Percentiles rank a stretch among this genome's conserved stretches.
These are phyloP conservation scores for Tulasnella sp. DNA, from an alignment of 768 basidiomycete genomes.

Conservation along the genomic window DNA sequence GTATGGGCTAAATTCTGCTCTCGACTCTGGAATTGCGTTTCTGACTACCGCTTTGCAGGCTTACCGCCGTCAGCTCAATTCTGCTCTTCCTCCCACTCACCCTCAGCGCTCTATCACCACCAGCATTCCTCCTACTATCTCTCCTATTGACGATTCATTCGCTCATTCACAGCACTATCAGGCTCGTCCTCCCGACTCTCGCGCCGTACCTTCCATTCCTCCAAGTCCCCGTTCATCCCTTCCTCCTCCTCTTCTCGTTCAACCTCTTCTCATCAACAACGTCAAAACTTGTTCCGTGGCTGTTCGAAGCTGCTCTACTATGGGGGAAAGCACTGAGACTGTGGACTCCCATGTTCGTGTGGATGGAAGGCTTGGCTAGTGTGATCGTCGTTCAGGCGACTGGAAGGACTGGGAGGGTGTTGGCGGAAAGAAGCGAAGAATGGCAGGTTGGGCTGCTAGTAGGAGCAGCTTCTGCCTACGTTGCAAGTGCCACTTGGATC, in stretches of 20 bases:
- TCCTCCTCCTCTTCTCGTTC: conserved; percentile 79
- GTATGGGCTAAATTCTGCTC: background rate
- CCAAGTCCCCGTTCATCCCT: conserved; percentile 80
- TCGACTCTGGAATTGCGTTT: background rate
- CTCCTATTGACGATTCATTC: conserved; percentile 56
- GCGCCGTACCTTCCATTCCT: conserved; percentile 55
- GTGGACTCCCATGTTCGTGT: conserved; percentile 69
- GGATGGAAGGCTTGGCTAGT: conserved; percentile 77
- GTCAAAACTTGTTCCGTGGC: background rate
- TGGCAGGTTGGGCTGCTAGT: conserved; percentile 74
- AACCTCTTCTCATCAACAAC: conserved; percentile 65
- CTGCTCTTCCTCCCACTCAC: conserved; percentile 78
- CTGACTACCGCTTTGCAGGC: conserved; percentile 33
- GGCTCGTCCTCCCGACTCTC: conserved; percentile 33
- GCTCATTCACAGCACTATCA: conserved; percentile 73
- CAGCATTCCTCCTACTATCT: conserved; percentile 74
- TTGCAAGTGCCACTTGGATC: conserved; percentile 80
- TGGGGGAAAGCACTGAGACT: conserved; percentile 68
- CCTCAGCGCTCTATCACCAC: conserved; percentile 68
- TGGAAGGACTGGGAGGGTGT: conserved; percentile 65
- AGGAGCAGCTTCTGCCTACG: conserved; percentile 69
- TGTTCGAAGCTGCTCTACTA: conserved; percentile 46
- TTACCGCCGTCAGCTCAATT: conserved; percentile 72
- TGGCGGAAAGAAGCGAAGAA: conserved; percentile 63
- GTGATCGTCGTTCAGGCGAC: conserved; percentile 54